Percentiles rank a stretch among this genome's conserved stretches.
Conservation (phyloP, 441 rosid species). For the Erodium moschatum region DNA sequence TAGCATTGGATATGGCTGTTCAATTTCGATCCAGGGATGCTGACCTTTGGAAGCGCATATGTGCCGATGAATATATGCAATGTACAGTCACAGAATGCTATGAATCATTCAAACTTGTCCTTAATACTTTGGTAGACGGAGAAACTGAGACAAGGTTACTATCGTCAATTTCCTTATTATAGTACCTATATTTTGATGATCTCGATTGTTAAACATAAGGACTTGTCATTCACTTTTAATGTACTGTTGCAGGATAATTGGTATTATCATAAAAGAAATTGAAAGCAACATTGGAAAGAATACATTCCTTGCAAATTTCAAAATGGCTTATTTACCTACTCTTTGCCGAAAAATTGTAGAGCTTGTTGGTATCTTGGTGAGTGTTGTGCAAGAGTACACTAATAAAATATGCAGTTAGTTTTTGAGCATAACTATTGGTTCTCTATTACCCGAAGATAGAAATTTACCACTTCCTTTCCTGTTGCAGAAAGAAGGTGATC, state of each 20-base stretch:
- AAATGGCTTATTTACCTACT: constrained; percentile 70
- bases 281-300: constrained; percentile 82
- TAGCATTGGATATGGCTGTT: constrained; percentile 95
- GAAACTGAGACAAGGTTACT: constrained; percentile 92
- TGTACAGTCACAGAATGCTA: constrained; percentile 97
- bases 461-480: constrained; percentile 19
- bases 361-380: constrained; percentile 82
- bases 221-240: constrained; percentile 16
- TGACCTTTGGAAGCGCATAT: constrained; percentile 96
- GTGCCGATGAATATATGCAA: constrained; percentile 95
- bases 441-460: neutral
- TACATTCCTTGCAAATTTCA: constrained; percentile 72
- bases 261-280: constrained; percentile 77
- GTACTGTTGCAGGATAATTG: constrained; percentile 58
- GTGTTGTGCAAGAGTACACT: constrained; percentile 21
- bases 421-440: neutral
- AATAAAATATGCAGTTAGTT: neutral
- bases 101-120: constrained; percentile 79
- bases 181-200: no score
- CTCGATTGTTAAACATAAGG: neutral
- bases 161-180: neutral
- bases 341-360: constrained; percentile 77
- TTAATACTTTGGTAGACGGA: constrained; percentile 72
- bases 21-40: constrained; percentile 75
- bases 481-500: constrained; percentile 84